Percentiles rank a stretch among this genome's conserved stretches.
Evolutionary conservation across 441 rosid species (phyloP).

Genomic region (Aleurites moluccanus): DNA sequence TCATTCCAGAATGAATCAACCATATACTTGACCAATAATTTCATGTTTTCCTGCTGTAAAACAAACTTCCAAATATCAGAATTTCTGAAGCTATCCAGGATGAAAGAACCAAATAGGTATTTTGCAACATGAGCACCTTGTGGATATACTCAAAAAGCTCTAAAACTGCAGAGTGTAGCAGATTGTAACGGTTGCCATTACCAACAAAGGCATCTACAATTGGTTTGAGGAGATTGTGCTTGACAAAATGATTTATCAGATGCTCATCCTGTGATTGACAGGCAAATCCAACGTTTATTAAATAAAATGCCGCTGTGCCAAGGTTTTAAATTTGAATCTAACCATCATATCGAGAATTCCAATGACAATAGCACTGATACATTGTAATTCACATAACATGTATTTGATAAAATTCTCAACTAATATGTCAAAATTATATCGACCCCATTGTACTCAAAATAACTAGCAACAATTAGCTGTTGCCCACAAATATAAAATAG

Average conservation of each 20-base stretch:
- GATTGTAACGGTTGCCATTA: slow-evolving; percentile 89
- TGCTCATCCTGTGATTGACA: slow-evolving; percentile 75
- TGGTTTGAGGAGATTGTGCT: slow-evolving; percentile 84
- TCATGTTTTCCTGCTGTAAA: slow-evolving; percentile 72
- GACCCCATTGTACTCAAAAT: too few relatives aligned
- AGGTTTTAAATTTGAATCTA: background rate
- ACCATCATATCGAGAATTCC: background rate
- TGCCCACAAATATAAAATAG: too few relatives aligned
- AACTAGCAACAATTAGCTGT: too few relatives aligned
- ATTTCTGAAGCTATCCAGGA: background rate
- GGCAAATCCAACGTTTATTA: slow-evolving; percentile 21
- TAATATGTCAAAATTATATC: too few relatives aligned
- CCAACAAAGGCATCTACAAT: slow-evolving; percentile 80
- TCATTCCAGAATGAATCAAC: slow-evolving; percentile 91
- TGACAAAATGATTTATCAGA: slow-evolving; percentile 73
- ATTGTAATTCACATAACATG: too few relatives aligned
- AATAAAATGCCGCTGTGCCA: too few relatives aligned
- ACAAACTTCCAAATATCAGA: slow-evolving; percentile 23
- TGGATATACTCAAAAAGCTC: slow-evolving; percentile 93
- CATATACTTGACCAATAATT: slow-evolving; percentile 68
- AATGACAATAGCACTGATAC: background rate
- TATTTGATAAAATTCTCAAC: too few relatives aligned
- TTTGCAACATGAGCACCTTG: slow-evolving; percentile 54
- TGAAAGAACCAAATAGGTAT: slow-evolving; percentile 10
- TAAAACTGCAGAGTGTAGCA: slow-evolving; percentile 86